Base-by-base conservation (phyloP, 305 asterid genomes). In the Coffea humblotiana region DNA sequence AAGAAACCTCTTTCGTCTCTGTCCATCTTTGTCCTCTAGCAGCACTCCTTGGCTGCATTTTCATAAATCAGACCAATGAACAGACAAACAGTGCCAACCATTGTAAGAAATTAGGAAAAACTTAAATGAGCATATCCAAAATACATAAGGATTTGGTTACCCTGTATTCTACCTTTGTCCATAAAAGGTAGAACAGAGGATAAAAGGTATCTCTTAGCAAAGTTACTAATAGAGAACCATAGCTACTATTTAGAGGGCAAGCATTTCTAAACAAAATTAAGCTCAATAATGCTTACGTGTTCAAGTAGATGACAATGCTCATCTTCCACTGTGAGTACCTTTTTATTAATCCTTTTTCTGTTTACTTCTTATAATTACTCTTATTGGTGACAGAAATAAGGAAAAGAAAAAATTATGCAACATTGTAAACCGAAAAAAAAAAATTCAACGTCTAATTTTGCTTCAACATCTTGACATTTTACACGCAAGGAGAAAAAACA, bases 11-110 rank as follows among this genome's bases (percentile, higher is more conserved):
- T 3, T 78, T 80, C 10, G 81, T 89, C 85, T 80, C 87, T 68
- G 85, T 85, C 94, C 96, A 90, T 77, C 73, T 78, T 40, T 86
- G 86, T 52, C 81, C 94, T 79, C 82, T 81, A 58, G 86, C 65
- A 71, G 78, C 88, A 83, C 92, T 91, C 11, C 56, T 84, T 78
- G 78, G 73, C 98, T 92, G 88, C 85, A 81, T 81, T 54, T 77
- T 78, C 85, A 77, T 25, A 47, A 80, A 65, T 32, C 48, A 54
- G 15, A 54, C n/a, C 14, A 37, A 13, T 14, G 52, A 67, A 52
- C 60, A 74, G 43, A 75, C 76, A 65, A 2, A 29, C 37, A 74
- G 37, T 52, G 11, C 29, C 8, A 49, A 64, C 65, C 61, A 65
- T 14, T 45, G 40, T 13, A 13, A 72, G 48, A 58, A 29, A 13